phyloP scores from a whole-genome alignment of 371 early-diverging fungal genomes.

The Mucor indicus region DNA sequence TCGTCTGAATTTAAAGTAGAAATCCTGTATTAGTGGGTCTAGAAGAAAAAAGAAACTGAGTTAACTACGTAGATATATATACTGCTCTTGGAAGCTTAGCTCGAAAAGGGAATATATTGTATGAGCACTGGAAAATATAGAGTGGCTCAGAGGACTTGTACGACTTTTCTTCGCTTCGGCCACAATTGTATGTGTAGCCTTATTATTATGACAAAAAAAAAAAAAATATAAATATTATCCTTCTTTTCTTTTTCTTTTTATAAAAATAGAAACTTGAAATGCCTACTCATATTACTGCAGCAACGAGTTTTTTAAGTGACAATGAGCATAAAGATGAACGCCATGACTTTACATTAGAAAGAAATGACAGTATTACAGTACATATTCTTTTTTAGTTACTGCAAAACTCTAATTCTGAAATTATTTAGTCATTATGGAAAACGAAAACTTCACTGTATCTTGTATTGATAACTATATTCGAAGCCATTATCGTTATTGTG shows the following conservation, averaged over 20 bases:
- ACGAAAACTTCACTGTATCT: slow-evolving; percentile 44
- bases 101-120: no score
- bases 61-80: no score
- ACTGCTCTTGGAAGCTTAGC: no score
- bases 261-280: no score
- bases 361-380: slow-evolving; percentile 1
- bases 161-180: no score
- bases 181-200: neutral
- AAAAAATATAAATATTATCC: neutral
- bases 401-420: neutral
- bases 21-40: no score
- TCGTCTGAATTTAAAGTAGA: no score
- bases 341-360: slow-evolving; percentile 5
- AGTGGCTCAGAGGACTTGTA: no score
- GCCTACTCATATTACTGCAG: slow-evolving; percentile 1
- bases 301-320: slow-evolving; percentile 9
- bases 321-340: neutral
- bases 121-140: no score
- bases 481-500: slow-evolving; percentile 65
- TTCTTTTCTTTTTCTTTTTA: neutral
- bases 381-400: neutral
- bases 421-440: slow-evolving; percentile 11
- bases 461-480: slow-evolving; percentile 45
- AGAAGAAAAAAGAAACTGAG: no score
- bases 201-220: neutral